These are phyloP conservation scores for Nakazawaea wyomingensis DNA, from an alignment of 805 yeast species.

Conservation along the genomic window DNA sequence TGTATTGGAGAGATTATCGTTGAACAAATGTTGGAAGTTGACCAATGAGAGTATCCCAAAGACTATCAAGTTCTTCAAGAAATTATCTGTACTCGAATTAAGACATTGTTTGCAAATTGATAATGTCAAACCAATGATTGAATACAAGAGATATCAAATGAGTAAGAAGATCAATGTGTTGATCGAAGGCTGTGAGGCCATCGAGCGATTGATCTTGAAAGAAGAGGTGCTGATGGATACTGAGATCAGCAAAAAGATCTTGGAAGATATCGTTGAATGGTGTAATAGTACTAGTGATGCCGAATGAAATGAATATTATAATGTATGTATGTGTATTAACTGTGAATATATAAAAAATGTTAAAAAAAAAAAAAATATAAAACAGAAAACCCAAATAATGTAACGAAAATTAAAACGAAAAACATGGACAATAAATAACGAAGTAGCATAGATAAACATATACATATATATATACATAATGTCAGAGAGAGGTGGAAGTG, in stretches of 20 bases:
- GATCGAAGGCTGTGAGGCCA: conserved; percentile 73
- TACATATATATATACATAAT: background rate
- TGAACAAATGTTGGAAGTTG: conserved; percentile 60
- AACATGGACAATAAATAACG: too few species aligned
- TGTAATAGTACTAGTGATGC: conserved; percentile 45
- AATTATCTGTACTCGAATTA: conserved; percentile 71
- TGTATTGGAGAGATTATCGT: conserved; percentile 62
- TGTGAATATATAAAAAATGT: background rate
- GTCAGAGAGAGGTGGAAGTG: conserved; percentile 4
- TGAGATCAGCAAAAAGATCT: conserved; percentile 48
- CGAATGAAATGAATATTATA: conserved; percentile 19
- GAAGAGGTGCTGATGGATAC: conserved; percentile 58
- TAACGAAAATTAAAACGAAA: too few species aligned
- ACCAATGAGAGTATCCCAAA: conserved; percentile 25
- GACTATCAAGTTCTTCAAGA: conserved; percentile 43
- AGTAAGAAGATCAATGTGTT: conserved; percentile 43
- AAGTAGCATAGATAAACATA: too few species aligned
- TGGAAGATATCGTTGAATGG: conserved; percentile 64
- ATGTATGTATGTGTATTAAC: background rate
- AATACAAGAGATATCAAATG: conserved; percentile 53
- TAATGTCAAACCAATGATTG: conserved; percentile 59
- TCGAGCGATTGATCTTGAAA: conserved; percentile 52
- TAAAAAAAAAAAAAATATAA: background rate
- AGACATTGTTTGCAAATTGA: conserved; percentile 55
- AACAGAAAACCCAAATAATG: too few species aligned